Evolutionary conservation across 176 grass and related monocot genomes (phyloP), one percentile per base, ranked within the genome.

Genomic region (Aechmea fasciata): DNA sequence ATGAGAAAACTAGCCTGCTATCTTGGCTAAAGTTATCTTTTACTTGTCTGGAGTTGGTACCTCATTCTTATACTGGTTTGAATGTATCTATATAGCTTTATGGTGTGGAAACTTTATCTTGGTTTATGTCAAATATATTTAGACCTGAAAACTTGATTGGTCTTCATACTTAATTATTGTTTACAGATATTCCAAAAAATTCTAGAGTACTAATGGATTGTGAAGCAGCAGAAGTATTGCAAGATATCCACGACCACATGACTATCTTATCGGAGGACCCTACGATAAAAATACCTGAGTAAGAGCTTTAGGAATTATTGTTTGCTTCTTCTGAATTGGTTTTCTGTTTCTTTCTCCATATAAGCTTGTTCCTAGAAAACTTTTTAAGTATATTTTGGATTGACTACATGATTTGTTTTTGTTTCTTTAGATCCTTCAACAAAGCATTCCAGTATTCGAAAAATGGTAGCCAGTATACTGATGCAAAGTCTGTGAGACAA

Each of bases 221-320:
- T 80, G 89, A 99, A 81, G 94, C 74, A 50, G 77, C 82, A 53
- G 87, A 90, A 82, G 71, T 85, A 70, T 85, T 99, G 68, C 82
- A 93, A 87, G 80, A 88, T 79, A 93, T 99, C 73, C 87, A 93
- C 1, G 89, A 90, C 59, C 84, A 93, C 69, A 90, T 93, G 94
- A 82, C 87, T 70, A 89, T 99, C 64, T 85, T 99, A 81, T 90
- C 87, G 48, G 87, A 99, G 66, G 94, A 99, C 52, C 87, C 89
- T 63, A 90, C 78, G 12, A 84, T 99, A 52, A 93, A 99, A 88
- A 87, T 93, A 51, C 94, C 94, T 23, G 82, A 87, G 94, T 99
- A 93, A 81, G 74, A 52, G 15, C 73, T 11, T 47, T 23, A 18
- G 55, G 57, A 13, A 15, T 55, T 29, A n/a, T 62, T 28, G 8